Base-by-base conservation (phyloP, 371 early-diverging fungal species). In the Nematocida ausubeli region DNA sequence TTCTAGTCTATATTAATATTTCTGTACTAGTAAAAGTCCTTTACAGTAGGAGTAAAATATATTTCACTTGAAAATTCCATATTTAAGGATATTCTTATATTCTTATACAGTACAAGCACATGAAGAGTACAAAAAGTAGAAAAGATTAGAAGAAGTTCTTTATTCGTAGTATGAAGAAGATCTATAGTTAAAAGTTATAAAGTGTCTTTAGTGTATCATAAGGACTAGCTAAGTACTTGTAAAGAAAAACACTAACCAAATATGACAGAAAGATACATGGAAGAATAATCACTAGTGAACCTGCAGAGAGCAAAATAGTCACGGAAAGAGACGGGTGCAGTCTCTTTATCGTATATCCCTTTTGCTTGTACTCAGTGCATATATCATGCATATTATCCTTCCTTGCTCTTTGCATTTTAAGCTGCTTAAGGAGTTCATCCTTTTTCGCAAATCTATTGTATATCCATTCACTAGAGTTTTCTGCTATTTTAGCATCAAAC, bases 371-470 rank as follows among this genome's bases (percentile, higher is more conserved):
- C 12, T 55, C 55, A 26, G 12, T 9, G 3, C 55, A 55, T 30
- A 26, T 55, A 19, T 30, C 26, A 30, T 55, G 12, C 9, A 55
- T 55, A 26, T 55, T 30, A 2, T 30, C 32, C 12, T 55, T 55
- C 1, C 24, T 24, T 1, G 9, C 24, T 24, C 55, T 55, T 30
- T 44, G 47, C 3, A 44, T 7, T 24, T 54, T 54, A 28, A 60
- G 54, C 42, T 51, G 39, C 5, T 79, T 52, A 42, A 80, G 78
- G 24, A 40, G n/a, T 30, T 83, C 52, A 47, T 83, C 83, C 62
- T 81, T 83, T 22, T 58, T 47, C 51, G 69, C 52, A 66, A 84
- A 84, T 57, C 30, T 37, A 30, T 70, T 75, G 32, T 64, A 67
- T 2, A 84, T 28, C 67, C 78, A 84, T 22, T 80, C 54, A 2